Evolutionary conservation across 805 yeast genomes (phyloP).

Genomic region (Saccharomyces kudriavzevii): DNA sequence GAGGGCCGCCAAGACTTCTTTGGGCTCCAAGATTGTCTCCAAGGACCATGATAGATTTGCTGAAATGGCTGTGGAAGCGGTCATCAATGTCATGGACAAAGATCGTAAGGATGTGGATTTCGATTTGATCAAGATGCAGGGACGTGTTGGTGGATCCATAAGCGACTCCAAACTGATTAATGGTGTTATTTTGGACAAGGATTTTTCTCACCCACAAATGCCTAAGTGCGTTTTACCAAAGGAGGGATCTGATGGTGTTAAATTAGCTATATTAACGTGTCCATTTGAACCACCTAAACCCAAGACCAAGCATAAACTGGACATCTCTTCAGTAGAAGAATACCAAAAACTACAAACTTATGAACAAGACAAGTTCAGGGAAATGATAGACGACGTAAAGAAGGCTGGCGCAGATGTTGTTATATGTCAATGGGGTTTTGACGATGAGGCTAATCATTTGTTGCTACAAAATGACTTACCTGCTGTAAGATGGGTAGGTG

Average conservation of each 20-base stretch:
- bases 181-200: slow-evolving; percentile 93
- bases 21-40: slow-evolving; percentile 92
- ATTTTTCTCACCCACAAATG: slow-evolving; percentile 98
- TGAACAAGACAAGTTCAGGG: slow-evolving; percentile 82
- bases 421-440: slow-evolving; percentile 99
- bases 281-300: slow-evolving; percentile 99
- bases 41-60: slow-evolving; percentile 92
- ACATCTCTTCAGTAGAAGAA: slow-evolving; percentile 89
- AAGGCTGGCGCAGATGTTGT: slow-evolving; percentile 90
- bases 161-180: slow-evolving; percentile 76
- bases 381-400: slow-evolving; percentile 84
- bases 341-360: slow-evolving; percentile 83
- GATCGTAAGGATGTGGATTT: slow-evolving; percentile 93
- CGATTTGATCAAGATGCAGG: slow-evolving; percentile 90
- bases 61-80: slow-evolving; percentile 94
- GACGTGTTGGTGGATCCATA: slow-evolving; percentile 90
- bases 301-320: slow-evolving; percentile 94
- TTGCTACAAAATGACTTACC: slow-evolving; percentile 81
- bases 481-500: slow-evolving; percentile 99
- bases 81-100: slow-evolving; percentile 82
- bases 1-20: slow-evolving; percentile 88
- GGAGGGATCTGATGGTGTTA: slow-evolving; percentile 49
- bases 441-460: slow-evolving; percentile 95
- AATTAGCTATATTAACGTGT: slow-evolving; percentile 90
- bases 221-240: slow-evolving; percentile 52